Conservation (phyloP, 306 rosid species). For the Luffa acutangula region DNA sequence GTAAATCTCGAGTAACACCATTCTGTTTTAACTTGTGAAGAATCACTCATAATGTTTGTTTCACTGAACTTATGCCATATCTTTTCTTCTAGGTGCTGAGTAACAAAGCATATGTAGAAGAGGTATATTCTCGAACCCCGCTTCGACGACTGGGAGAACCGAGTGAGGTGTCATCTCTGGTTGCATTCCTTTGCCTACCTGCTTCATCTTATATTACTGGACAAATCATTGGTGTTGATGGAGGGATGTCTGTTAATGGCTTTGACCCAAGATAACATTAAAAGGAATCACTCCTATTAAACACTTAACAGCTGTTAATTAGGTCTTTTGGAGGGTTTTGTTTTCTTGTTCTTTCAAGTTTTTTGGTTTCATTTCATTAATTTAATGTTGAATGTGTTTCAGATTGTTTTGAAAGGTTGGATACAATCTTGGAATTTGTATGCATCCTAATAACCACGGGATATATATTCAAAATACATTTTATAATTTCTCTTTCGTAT, state of each 20-base stretch:
- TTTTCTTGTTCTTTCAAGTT: neutral
- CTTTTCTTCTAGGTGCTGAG: conserved; percentile 39
- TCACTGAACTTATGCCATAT: neutral
- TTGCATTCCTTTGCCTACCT: conserved; percentile 71
- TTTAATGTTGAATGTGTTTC: too few species aligned
- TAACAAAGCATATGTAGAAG: conserved; percentile 45
- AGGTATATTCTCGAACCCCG: conserved; percentile 65
- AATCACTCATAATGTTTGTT: neutral
- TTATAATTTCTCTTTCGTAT: too few species aligned
- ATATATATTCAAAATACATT: too few species aligned
- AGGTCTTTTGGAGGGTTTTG: neutral
- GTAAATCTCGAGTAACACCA: conserved; percentile 27
- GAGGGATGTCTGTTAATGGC: conserved; percentile 52
- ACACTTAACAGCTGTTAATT: neutral
- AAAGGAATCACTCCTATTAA: neutral
- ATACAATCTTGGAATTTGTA: too few species aligned
- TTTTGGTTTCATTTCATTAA: too few species aligned
- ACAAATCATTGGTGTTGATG: conserved; percentile 64
- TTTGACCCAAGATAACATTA: conserved; percentile 2
- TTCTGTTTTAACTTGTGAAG: neutral
- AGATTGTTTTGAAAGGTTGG: too few species aligned
- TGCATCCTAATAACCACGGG: too few species aligned
- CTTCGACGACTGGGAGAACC: conserved; percentile 62
- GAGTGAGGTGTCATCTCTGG: conserved; percentile 52
- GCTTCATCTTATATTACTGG: conserved; percentile 73